Evolutionary conservation across 345 rosid species (phyloP).

Genomic region (Eucalyptus tenuipes): DNA sequence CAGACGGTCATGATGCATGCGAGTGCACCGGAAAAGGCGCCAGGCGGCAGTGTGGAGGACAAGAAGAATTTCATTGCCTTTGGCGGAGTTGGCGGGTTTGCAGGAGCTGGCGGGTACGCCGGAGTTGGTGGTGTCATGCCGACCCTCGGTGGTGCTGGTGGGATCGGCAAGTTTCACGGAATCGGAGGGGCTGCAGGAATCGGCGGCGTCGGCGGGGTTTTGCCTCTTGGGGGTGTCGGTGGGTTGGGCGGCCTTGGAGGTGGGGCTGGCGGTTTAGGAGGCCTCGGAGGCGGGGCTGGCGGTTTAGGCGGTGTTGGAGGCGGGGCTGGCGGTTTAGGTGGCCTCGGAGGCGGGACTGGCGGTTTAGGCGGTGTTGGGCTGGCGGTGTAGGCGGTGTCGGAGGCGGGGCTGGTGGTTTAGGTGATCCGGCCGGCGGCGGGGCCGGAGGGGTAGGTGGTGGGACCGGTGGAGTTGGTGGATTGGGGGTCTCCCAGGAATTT

Average conservation of each 20-base stretch:
- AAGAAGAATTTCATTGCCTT: conserved; percentile 35
- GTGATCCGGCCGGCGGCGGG: neutral
- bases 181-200: conserved; percentile 45
- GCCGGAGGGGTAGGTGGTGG: conserved; percentile 16
- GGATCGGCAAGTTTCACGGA: conserved; percentile 36
- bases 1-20: neutral
- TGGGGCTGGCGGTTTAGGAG: neutral
- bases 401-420: conserved; percentile 7
- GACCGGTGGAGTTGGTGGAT: conserved; percentile 2
- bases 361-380: neutral
- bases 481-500: neutral
- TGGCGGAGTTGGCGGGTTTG: conserved; percentile 68
- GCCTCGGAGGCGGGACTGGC: neutral
- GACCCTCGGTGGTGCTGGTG: conserved; percentile 33
- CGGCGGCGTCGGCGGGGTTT: conserved; percentile 45
- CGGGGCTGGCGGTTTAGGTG: conserved; percentile 8
- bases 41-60: conserved; percentile 29
- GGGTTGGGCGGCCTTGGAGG: conserved; percentile 10
- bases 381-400: neutral
- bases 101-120: conserved; percentile 58
- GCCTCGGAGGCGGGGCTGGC: conserved; percentile 5
- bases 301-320: conserved; percentile 11
- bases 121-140: conserved; percentile 57
- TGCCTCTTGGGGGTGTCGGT: conserved; percentile 19
- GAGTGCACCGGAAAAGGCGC: neutral